Evolutionary conservation across 1,284 basidiomycete genomes (phyloP), one percentile per base, ranked within the genome.

Genomic region (Fomes fomentarius): DNA sequence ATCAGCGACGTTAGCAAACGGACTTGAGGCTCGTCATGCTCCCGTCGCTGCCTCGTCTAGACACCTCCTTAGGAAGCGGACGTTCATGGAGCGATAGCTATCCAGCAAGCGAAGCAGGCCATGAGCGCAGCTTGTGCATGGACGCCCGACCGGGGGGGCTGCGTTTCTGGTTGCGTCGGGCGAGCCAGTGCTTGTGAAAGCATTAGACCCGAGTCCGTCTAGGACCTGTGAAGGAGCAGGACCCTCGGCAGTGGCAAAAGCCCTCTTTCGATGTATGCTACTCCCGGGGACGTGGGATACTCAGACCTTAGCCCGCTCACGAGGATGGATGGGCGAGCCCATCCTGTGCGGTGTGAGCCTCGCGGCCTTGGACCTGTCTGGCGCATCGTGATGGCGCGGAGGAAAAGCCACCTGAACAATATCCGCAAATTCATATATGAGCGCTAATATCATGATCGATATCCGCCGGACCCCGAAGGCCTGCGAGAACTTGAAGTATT

Each of bases 251-350:
- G 22, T 4, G 22, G 9, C 12, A 41, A 24, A 41, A n/a, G n/a
- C n/a, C n/a, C n/a, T n/a, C 12, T 24, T 5, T 26, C 22, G 40
- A 24, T 14, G 10, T 8, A 14, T 22, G 15, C 24, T 14, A 11
- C 40, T 14, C 24, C 24, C 40, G 14, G 24, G 40, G 40, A 17
- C 12, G 14, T 24, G 22, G 40, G 15, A 41, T 41, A 24, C 40
- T 41, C 40, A 41, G 40, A 41, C 40, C 40, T 41, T 41, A 26
- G 40, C 40, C 40, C 40, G 40, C 40, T 41, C 40, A 41, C 40
- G 40, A 41, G 24, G 25, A 41, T 24, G 40, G 24, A 41, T n/a
- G 41, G 14, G 25, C 26, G 19, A 17, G 14, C 11, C 15, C 26
- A 10, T 43, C 41, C 22, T 43, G 41, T 43, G 14, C 41, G 26